Evolutionary conservation across 345 rosid species (phyloP).

Genomic region (Noccaea bulbosa): DNA sequence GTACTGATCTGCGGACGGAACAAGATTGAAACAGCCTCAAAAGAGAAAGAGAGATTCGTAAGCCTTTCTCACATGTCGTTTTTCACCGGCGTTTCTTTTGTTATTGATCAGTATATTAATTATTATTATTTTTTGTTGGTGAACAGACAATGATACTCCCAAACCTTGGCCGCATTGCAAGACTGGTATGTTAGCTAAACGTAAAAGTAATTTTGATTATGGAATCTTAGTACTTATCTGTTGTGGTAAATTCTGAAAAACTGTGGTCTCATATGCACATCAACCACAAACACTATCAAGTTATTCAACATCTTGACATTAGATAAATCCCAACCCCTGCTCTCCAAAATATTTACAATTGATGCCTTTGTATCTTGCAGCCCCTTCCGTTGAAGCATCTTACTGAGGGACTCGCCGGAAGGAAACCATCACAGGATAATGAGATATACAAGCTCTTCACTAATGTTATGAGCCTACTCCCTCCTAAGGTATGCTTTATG

Average conservation of each 20-base stretch:
- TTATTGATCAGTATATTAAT: slow-evolving; percentile 10
- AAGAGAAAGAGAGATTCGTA: slow-evolving; percentile 88
- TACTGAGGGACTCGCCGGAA: slow-evolving; percentile 77
- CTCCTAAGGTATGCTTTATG: slow-evolving; percentile 70
- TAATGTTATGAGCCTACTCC: slow-evolving; percentile 68
- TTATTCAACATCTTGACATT: slow-evolving; percentile 9
- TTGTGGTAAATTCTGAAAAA: slow-evolving; percentile 3
- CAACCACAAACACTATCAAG: neutral
- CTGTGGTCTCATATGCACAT: slow-evolving; percentile 12
- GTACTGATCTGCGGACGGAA: slow-evolving; percentile 91
- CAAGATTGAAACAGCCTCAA: slow-evolving; percentile 76
- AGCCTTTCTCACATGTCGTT: slow-evolving; percentile 44
- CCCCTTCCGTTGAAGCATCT: slow-evolving; percentile 86
- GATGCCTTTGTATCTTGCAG: slow-evolving; percentile 50
- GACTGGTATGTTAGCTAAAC: slow-evolving; percentile 64
- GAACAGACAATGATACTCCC: slow-evolving; percentile 95
- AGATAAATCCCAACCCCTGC: neutral
- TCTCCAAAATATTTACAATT: neutral
- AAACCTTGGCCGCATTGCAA: slow-evolving; percentile 77
- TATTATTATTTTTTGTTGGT: slow-evolving; percentile 22
- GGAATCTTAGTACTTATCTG: neutral
- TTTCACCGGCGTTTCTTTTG: slow-evolving; percentile 17
- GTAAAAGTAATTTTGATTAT: slow-evolving; percentile 10
- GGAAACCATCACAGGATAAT: slow-evolving; percentile 61
- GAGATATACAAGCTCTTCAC: slow-evolving; percentile 79